A percentile compares a stretch with the other conserved stretches of the same genome.
Evolutionary conservation across 495 filamentous ascomycete genomes (phyloP).

Genomic region (Podospora fimiseda): DNA sequence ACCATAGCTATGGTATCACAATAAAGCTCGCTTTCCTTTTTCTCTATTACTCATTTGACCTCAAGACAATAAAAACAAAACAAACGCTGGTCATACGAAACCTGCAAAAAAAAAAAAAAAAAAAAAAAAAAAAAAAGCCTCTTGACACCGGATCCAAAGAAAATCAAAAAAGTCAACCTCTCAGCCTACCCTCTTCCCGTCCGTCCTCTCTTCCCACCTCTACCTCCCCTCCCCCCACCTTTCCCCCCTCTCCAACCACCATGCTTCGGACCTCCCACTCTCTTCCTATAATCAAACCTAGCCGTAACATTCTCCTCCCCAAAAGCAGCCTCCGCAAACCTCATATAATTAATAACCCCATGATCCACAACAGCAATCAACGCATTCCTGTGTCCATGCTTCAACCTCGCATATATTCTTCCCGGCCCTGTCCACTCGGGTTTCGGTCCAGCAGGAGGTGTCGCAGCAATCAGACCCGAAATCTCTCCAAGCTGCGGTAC

Average conservation of each 20-base stretch:
- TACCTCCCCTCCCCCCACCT: slow-evolving; percentile 29
- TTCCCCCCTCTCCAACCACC: slow-evolving; percentile 34
- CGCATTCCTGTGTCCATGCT: slow-evolving; percentile 77
- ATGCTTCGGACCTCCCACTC: slow-evolving; percentile 33
- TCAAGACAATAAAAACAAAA: too few relatives aligned
- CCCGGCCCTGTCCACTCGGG: slow-evolving; percentile 43
- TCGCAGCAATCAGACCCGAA: slow-evolving; percentile 57
- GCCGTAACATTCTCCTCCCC: slow-evolving; percentile 66
- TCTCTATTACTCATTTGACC: too few relatives aligned
- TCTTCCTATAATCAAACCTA: slow-evolving; percentile 31
- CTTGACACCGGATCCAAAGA: background rate
- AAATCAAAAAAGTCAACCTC: background rate
- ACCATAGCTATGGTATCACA: too few relatives aligned
- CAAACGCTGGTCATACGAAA: background rate
- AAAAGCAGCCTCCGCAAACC: slow-evolving; percentile 74
- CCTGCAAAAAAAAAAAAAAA: background rate
- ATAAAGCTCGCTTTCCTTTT: too few relatives aligned
- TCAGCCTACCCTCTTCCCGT: background rate
- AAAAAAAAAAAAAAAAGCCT: background rate
- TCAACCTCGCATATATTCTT: slow-evolving; percentile 58
- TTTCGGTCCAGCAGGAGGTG: slow-evolving; percentile 57
- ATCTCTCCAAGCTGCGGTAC: slow-evolving; percentile 71
- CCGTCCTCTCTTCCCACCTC: slow-evolving; percentile 2
- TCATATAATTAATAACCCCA: slow-evolving; percentile 81
- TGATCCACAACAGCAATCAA: slow-evolving; percentile 83